Percentiles rank a stretch among this genome's conserved stretches.
phyloP scores from a whole-genome alignment of 495 filamentous ascomycete species.

The Neurospora pannonica region DNA sequence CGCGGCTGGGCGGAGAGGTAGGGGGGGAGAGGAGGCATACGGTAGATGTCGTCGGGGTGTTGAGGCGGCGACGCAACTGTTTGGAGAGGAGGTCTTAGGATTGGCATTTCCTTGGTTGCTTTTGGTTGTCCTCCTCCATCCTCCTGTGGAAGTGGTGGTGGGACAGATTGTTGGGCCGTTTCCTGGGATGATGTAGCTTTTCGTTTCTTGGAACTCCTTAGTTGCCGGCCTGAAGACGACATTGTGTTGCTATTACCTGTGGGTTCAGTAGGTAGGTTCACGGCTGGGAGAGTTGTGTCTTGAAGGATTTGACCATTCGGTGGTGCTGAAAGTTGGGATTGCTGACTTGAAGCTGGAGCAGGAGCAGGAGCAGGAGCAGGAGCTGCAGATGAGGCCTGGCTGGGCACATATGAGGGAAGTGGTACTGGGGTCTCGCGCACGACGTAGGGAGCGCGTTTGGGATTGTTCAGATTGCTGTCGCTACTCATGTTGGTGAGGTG shows the following conservation, averaged over 20 bases:
- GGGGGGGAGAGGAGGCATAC: constrained; percentile 4
- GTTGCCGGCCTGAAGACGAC: background rate
- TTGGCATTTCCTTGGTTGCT: background rate
- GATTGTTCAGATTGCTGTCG: background rate
- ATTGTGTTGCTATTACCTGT: background rate
- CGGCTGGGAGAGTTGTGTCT: background rate
- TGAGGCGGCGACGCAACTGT: background rate
- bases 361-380: background rate
- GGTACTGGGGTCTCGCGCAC: background rate
- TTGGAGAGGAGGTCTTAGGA: background rate
- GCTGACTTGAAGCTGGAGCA: background rate
- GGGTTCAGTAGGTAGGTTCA: background rate
- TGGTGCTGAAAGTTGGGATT: background rate
- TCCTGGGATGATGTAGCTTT: background rate
- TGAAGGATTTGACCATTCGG: background rate
- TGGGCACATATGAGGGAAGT: background rate
- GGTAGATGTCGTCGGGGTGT: background rate
- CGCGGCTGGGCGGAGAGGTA: background rate
- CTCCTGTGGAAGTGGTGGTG: background rate
- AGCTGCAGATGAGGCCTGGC: background rate
- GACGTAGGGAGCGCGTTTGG: background rate
- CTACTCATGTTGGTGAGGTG: background rate
- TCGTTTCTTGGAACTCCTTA: background rate
- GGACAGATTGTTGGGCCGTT: background rate
- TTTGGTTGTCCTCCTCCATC: background rate